A percentile compares a stretch with the other conserved stretches of the same genome.
phyloP scores from a whole-genome alignment of 768 basidiomycete genomes.

The Pleurotus tuoliensis region DNA sequence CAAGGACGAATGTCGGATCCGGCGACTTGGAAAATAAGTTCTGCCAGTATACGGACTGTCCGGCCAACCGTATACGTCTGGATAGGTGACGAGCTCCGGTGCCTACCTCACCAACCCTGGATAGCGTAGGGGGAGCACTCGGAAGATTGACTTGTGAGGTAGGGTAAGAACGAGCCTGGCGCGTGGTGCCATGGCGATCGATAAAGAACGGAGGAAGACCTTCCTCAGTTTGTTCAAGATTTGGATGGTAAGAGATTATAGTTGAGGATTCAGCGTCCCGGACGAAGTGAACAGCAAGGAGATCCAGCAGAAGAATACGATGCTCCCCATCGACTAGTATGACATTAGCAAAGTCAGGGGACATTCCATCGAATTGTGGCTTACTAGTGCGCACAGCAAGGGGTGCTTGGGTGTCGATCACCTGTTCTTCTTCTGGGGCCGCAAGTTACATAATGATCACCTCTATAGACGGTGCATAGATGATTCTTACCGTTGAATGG shows the following conservation, averaged over 20 bases:
- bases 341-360: not conserved
- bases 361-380: not conserved
- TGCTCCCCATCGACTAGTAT: conserved; percentile 14
- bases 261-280: conserved; percentile 41
- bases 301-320: conserved; percentile 37
- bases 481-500: not conserved
- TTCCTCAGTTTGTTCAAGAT: not conserved
- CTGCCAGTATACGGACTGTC: conserved; percentile 46
- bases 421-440: conserved; percentile 11
- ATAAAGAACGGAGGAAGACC: not conserved
- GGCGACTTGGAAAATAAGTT: conserved; percentile 33
- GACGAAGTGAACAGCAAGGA: conserved; percentile 46
- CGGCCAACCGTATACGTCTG: conserved; percentile 43
- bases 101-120: not conserved
- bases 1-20: conserved; percentile 54
- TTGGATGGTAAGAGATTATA: conserved; percentile 48
- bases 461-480: not conserved
- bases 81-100: conserved; percentile 41
- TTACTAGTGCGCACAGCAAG: conserved; percentile 29
- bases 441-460: not conserved
- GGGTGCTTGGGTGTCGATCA: conserved; percentile 39
- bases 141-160: not conserved
- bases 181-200: conserved; percentile 2
- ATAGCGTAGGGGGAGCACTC: not conserved
- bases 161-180: not conserved